phyloP scores from a whole-genome alignment of 2,329 filamentous ascomycete species.

The Neospermospora avenae region DNA sequence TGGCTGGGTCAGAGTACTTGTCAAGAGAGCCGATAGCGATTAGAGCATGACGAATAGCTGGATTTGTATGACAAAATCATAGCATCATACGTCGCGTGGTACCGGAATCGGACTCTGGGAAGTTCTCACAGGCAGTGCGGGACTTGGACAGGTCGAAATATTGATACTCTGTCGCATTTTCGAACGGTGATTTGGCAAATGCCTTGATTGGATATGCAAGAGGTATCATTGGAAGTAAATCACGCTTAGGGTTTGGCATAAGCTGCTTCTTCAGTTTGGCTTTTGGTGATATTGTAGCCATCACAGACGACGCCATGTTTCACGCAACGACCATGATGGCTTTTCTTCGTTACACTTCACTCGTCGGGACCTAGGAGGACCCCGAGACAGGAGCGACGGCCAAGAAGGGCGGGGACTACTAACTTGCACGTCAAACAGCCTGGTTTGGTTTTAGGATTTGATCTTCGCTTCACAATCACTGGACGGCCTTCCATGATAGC shows the following conservation, averaged over 20 bases:
- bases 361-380: conserved; percentile 18
- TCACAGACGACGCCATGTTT: conserved; percentile 22
- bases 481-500: neutral
- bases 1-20: conserved; percentile 12
- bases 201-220: neutral
- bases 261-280: neutral
- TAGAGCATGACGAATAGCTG: conserved; percentile 22
- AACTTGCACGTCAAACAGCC: conserved; percentile 8
- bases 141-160: conserved; percentile 21
- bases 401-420: neutral
- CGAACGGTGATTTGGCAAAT: conserved; percentile 5
- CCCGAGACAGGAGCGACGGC: neutral
- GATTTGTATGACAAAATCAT: conserved; percentile 15
- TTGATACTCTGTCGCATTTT: conserved; percentile 13
- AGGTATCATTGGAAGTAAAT: conserved; percentile 1
- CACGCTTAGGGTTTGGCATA: neutral
- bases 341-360: conserved; percentile 27
- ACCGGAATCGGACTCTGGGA: conserved; percentile 14
- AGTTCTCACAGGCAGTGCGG: conserved; percentile 18
- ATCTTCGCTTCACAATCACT: neutral
- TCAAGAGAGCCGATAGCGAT: conserved; percentile 25
- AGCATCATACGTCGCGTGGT: conserved; percentile 17
- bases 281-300: conserved; percentile 13
- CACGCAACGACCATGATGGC: conserved; percentile 22
- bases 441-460: neutral